Base-by-base conservation (phyloP, 257 asterid genomes). In the Verbena officinalis region DNA sequence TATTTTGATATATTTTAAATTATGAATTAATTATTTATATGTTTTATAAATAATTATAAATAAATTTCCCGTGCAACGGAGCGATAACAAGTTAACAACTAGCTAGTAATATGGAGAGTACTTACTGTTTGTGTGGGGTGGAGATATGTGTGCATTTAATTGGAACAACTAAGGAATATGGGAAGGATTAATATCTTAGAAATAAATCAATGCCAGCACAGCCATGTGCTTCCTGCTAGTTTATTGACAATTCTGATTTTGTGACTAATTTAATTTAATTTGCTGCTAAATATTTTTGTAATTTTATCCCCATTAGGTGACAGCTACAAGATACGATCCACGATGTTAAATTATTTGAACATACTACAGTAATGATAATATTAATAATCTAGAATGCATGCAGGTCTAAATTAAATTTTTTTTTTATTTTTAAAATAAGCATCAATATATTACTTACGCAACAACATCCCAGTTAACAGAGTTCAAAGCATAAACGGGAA, bases 81-180 rank as follows among this genome's bases (percentile, higher is more conserved):
- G n/a, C n/a, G n/a, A n/a, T n/a, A n/a, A n/a, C n/a, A n/a, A n/a
- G n/a, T n/a, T n/a, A n/a, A n/a, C n/a, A n/a, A n/a, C n/a, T n/a
- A n/a, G n/a, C n/a, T n/a, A n/a, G n/a, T n/a, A n/a, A n/a, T n/a
- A n/a, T n/a, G n/a, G n/a, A n/a, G n/a, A n/a, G n/a, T 59, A 59
- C 20, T 9, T 59, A 56, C 6, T 11, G 9, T 4, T 51, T 2
- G 22, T 54, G 22, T 27, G 55, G 73, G 11, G 15, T 7, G 43
- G 36, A 30, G 63, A 69, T 64, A 76, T 68, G 76, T 69, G 46
- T 38, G 76, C 75, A 78, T 66, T 77, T 67, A 81, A 70, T 77
- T 74, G 85, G 83, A 69, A 64, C 67, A 71, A 50, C 49, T 44
- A 60, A 51, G 73, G 62, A 65, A 57, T 76, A 80, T 78, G 77